These are phyloP conservation scores for Podila verticillata DNA, from an alignment of 192 early-diverging fungal genomes.

Conservation along the genomic window DNA sequence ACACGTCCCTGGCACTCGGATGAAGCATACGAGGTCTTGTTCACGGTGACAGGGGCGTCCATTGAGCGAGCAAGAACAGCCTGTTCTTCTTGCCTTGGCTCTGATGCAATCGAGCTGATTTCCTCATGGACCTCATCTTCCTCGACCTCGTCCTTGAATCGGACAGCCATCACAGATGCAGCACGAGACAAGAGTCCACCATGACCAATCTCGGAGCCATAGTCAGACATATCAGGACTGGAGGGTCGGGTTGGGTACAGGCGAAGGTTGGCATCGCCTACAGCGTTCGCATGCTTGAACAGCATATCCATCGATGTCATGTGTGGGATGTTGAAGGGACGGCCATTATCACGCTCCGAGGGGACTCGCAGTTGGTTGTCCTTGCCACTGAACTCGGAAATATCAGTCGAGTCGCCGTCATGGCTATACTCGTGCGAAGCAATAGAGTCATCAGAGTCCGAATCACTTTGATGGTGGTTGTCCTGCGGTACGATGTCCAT, in stretches of 20 bases:
- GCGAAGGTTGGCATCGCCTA: conserved; percentile 39
- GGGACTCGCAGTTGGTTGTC: background rate
- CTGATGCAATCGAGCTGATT: background rate
- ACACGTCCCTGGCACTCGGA: conserved; percentile 3
- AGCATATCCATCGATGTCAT: conserved; percentile 49
- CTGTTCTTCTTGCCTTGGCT: background rate
- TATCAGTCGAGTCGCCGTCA: background rate
- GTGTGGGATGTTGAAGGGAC: conserved; percentile 25
- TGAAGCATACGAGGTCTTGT: background rate
- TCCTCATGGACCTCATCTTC: conserved; percentile 5
- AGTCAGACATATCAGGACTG: conserved; percentile 40
- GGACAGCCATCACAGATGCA: conserved; percentile 24
- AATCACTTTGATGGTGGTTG: background rate
- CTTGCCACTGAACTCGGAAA: background rate
- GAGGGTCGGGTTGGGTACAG: conserved; percentile 42
- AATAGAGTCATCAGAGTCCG: background rate
- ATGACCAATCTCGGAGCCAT: conserved; percentile 39
- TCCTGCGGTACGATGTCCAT: background rate
- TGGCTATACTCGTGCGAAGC: background rate
- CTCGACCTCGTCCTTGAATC: background rate
- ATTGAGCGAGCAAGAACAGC: background rate
- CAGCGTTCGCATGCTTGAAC: conserved; percentile 39
- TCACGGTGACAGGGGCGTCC: background rate
- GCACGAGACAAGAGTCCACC: conserved; percentile 42
- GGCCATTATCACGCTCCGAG: background rate